Conservation (phyloP, 768 basidiomycete species). For the Amanita jacksonii region DNA sequence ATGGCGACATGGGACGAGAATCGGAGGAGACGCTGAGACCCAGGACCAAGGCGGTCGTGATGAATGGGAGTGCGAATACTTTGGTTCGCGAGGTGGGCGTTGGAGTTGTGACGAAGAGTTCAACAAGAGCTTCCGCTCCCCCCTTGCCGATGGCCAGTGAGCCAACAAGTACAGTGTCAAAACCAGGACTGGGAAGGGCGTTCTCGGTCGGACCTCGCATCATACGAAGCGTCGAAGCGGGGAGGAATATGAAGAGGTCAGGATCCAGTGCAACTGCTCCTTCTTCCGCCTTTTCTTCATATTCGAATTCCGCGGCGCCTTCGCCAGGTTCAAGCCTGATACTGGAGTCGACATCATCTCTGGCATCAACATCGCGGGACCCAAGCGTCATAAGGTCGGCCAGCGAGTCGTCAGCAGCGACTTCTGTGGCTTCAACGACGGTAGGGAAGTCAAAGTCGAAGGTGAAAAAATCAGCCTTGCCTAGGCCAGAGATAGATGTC, state of each 20-base stretch:
- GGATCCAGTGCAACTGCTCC: conserved; percentile 22
- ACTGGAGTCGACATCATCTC: no score
- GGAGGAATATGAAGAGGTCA: conserved; percentile 16
- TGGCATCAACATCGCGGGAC: no score
- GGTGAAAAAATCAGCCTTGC: no score
- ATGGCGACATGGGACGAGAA: not conserved
- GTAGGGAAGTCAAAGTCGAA: no score
- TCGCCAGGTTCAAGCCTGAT: no score
- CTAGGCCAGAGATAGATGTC: no score
- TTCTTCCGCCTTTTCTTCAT: conserved; percentile 10
- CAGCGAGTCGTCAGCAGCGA: conserved; percentile 12
- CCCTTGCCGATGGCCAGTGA: no score
- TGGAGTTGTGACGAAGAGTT: no score
- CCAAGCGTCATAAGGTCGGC: no score
- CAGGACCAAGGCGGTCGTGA: conserved; percentile 30
- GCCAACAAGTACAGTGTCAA: no score
- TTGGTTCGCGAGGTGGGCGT: conserved; percentile 6
- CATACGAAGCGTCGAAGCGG: conserved; percentile 45
- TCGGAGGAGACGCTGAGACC: conserved; percentile 63
- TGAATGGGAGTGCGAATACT: conserved; percentile 34
- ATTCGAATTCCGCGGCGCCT: conserved; percentile 10
- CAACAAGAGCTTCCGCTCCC: not conserved
- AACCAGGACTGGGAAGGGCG: no score
- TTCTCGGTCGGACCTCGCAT: conserved; percentile 34
- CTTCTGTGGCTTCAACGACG: not conserved